Conservation (phyloP, 228 moss, liverwort and hornwort species). For the Sphagnum fallax region DNA sequence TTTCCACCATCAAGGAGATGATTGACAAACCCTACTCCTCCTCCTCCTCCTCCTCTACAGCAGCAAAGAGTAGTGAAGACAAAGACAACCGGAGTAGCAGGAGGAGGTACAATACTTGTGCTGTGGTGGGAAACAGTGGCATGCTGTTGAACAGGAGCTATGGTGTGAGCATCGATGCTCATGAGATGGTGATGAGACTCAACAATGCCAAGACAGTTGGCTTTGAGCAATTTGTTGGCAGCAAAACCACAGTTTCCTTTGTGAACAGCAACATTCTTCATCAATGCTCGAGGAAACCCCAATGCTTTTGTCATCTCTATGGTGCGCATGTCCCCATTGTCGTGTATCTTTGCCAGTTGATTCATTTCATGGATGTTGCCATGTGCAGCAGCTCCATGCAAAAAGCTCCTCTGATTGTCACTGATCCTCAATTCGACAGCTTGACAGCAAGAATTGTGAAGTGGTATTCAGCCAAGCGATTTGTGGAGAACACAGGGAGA, state of each 20-base stretch:
- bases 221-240: slow-evolving; percentile 48
- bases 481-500: slow-evolving; percentile 34
- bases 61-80: slow-evolving; percentile 1
- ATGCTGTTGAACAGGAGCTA: slow-evolving; percentile 37
- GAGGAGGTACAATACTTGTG: slow-evolving; percentile 40
- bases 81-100: neutral
- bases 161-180: slow-evolving; percentile 55
- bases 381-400: slow-evolving; percentile 17
- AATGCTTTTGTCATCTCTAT: slow-evolving; percentile 58
- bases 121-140: slow-evolving; percentile 72
- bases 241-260: slow-evolving; percentile 51
- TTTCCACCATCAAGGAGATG: slow-evolving; percentile 28
- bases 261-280: slow-evolving; percentile 69
- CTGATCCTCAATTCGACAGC: slow-evolving; percentile 52
- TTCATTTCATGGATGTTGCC: slow-evolving; percentile 63
- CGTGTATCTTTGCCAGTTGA: slow-evolving; percentile 47
- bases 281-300: slow-evolving; percentile 34
- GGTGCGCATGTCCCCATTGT: slow-evolving; percentile 35
- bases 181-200: slow-evolving; percentile 60
- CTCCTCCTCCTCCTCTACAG: too few species aligned
- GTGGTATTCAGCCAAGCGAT: slow-evolving; percentile 57
- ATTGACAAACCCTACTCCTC: slow-evolving; percentile 10
- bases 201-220: slow-evolving; percentile 47
- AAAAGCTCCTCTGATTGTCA: slow-evolving; percentile 45
- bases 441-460: slow-evolving; percentile 46